Conservation (phyloP, 352 stramenopile species). For the Phytopythium cucurbitacearum region DNA sequence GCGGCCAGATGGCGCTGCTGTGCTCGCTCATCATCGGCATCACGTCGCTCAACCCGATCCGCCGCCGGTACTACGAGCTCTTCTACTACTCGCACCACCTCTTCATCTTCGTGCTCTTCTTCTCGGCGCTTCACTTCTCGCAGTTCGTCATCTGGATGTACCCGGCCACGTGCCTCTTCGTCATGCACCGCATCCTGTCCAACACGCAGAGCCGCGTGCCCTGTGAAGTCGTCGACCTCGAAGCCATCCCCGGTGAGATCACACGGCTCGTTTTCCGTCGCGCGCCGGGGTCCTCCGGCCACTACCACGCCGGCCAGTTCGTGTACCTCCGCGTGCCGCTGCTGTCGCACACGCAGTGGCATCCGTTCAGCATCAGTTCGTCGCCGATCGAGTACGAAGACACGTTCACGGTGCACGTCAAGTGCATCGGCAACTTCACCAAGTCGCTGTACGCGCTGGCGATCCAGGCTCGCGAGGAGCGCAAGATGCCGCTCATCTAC, state of each 20-base stretch:
- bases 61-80: slow-evolving; percentile 74
- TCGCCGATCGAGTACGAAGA: slow-evolving; percentile 82
- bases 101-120: slow-evolving; percentile 78
- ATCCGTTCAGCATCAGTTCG: slow-evolving; percentile 85
- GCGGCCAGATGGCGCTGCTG: slow-evolving; percentile 59
- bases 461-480: slow-evolving; percentile 71
- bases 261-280: slow-evolving; percentile 77
- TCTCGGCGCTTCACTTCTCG: slow-evolving; percentile 64
- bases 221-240: slow-evolving; percentile 78
- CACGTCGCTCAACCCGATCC: slow-evolving; percentile 69
- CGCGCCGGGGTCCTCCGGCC: slow-evolving; percentile 61
- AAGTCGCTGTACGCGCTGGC: slow-evolving; percentile 70
- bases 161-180: slow-evolving; percentile 65
- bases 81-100: slow-evolving; percentile 90
- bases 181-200: slow-evolving; percentile 77
- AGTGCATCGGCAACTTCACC: slow-evolving; percentile 71
- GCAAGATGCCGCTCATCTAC: slow-evolving; percentile 79
- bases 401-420: slow-evolving; percentile 82
- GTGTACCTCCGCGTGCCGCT: slow-evolving; percentile 73
- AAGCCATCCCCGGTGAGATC: slow-evolving; percentile 79
- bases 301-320: slow-evolving; percentile 82
- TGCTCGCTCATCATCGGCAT: slow-evolving; percentile 71
- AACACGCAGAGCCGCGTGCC: slow-evolving; percentile 64
- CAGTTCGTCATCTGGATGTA: slow-evolving; percentile 87
- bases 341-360: slow-evolving; percentile 73